Base-by-base conservation (phyloP, 331 rosid genomes). In the Ulmus americana region DNA sequence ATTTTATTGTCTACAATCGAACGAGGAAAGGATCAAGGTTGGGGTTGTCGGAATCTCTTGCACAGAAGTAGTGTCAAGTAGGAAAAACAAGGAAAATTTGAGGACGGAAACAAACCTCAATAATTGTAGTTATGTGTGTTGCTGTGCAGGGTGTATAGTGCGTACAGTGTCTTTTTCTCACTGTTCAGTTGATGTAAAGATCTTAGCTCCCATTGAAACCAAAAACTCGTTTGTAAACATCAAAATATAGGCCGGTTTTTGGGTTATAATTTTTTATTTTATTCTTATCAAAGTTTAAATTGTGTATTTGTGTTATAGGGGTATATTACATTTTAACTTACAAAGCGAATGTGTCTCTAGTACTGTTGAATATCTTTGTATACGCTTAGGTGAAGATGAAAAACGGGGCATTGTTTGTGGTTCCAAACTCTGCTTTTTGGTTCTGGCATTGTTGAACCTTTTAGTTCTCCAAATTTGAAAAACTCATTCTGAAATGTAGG, bases 41-140 rank as follows among this genome's bases (percentile, higher is more conserved):
- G 95, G 97, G 91, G 88, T 63, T 78, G 76, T 56, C 80, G 91
- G 9, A 78, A 89, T 76, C 70, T 87, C 74, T 74, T 92, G 75
- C 98, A 87, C 77, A 87, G 79, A 68, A 67, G 80, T 64, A 77
- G 67, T 69, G 70, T 86, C 41, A 88, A 79, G 64, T 69, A 65
- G 67, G 2, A 20, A n/a, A n/a, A n/a, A 20, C 22, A 20, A 20
- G 22, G 22, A 20, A 1, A 20, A 20, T 20, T 20, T 20, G 22
- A 20, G 22, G 22, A 20, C 22, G 22, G 2, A 20, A 20, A 28
- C 35, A 28, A 28, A 28, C 35, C 3, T 28, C 35, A 3, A 28
- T 28, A 28, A 28, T 28, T 28, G 4, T 28, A 28, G 35, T 2
- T 3, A 28, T 3, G 35, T 28, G 22, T 28, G 35, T 2, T 28